These are phyloP conservation scores for Holtermanniella nyarrowii DNA, from an alignment of 768 basidiomycete species.

Conservation along the genomic window DNA sequence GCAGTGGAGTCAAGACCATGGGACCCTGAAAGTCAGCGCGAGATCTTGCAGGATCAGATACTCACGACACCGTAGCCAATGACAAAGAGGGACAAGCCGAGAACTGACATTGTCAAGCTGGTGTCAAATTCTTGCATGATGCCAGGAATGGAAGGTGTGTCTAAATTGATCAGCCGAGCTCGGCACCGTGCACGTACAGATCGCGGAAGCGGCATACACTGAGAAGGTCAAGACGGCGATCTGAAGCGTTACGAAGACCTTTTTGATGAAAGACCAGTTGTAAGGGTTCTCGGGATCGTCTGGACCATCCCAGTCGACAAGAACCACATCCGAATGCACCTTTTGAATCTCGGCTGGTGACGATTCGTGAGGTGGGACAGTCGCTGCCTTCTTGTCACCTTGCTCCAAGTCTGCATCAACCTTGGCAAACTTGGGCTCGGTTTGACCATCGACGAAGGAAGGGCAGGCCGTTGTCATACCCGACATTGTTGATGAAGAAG, in stretches of 20 bases:
- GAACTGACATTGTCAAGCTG: slow-evolving; percentile 9
- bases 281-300: slow-evolving; percentile 35
- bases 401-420: neutral
- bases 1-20: slow-evolving; percentile 20
- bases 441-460: neutral
- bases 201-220: slow-evolving; percentile 20
- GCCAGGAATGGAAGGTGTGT: slow-evolving; percentile 16
- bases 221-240: slow-evolving; percentile 24
- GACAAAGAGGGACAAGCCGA: slow-evolving; percentile 28
- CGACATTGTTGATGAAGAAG: neutral
- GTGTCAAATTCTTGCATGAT: slow-evolving; percentile 22
- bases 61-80: slow-evolving; percentile 11
- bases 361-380: neutral
- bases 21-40: slow-evolving; percentile 10
- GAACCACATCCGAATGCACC: neutral
- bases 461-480: too few species aligned
- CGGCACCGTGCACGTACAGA: neutral
- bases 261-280: slow-evolving; percentile 29
- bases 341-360: too few species aligned
- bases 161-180: neutral
- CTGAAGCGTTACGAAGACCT: slow-evolving; percentile 13
- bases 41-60: neutral
- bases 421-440: neutral
- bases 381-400: neutral
- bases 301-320: slow-evolving; percentile 19